A percentile compares a stretch with the other conserved stretches of the same genome.
Evolutionary conservation across 2,329 filamentous ascomycete genomes (phyloP).

Genomic region (Alternaria sp.): DNA sequence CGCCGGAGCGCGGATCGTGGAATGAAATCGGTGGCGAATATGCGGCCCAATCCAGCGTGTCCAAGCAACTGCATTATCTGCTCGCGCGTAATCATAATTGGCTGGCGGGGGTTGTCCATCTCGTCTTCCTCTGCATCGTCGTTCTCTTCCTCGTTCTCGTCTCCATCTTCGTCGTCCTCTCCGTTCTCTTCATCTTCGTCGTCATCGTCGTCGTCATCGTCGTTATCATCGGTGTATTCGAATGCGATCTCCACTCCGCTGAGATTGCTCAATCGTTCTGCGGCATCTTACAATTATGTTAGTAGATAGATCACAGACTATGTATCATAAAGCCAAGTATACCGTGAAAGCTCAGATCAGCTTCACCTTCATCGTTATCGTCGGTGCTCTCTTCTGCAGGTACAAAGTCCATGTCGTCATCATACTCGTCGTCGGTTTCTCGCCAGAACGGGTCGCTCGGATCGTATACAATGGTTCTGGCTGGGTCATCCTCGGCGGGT

Average conservation of each 20-base stretch:
- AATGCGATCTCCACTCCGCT: slow-evolving; percentile 54
- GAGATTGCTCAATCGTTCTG: slow-evolving; percentile 53
- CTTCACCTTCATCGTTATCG: slow-evolving; percentile 51
- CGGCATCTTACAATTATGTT: slow-evolving; percentile 45
- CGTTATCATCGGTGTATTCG: slow-evolving; percentile 51
- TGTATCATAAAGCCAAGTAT: background rate
- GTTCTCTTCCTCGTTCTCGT: slow-evolving; percentile 40
- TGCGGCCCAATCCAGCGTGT: slow-evolving; percentile 61
- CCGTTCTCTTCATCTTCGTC: slow-evolving; percentile 18
- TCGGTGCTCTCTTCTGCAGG: slow-evolving; percentile 54
- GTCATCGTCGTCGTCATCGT: slow-evolving; percentile 51
- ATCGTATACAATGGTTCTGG: slow-evolving; percentile 42
- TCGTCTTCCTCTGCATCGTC: slow-evolving; percentile 38
- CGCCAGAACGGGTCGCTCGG: slow-evolving; percentile 47
- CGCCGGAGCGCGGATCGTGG: slow-evolving; percentile 28
- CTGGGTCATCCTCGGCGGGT: slow-evolving; percentile 37
- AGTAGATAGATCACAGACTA: slow-evolving; percentile 2
- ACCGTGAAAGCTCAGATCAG: slow-evolving; percentile 50
- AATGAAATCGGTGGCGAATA: slow-evolving; percentile 54
- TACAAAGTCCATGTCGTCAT: slow-evolving; percentile 63
- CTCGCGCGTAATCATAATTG: slow-evolving; percentile 55
- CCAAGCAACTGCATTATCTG: slow-evolving; percentile 66
- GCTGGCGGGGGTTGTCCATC: slow-evolving; percentile 29
- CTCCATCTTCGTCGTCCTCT: slow-evolving; percentile 37
- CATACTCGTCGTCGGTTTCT: slow-evolving; percentile 43